Conservation (phyloP, 139 green algal species). For the Yamagishiella unicocca region DNA sequence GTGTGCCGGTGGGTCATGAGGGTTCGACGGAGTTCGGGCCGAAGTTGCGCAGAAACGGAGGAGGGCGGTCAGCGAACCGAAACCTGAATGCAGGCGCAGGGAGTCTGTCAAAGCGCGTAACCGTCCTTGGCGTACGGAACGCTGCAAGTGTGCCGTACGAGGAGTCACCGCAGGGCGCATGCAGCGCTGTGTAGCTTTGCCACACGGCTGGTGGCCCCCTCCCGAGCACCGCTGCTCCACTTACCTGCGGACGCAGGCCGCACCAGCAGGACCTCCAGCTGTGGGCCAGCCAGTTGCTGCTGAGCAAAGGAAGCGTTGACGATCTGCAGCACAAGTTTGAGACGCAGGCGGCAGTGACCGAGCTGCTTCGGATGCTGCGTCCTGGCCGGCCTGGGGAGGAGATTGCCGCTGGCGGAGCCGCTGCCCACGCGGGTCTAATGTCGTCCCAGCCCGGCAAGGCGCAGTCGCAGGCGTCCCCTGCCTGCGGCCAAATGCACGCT, state of each 20-base stretch:
- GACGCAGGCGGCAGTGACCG: conserved; percentile 57
- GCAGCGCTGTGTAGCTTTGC: no score
- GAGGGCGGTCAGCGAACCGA: no score
- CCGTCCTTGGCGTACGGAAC: no score
- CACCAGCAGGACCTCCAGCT: conserved; percentile 64
- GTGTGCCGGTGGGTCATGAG: no score
- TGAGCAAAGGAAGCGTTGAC: conserved; percentile 56
- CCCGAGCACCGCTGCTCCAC: no score
- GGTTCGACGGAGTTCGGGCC: no score
- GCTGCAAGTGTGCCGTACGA: no score
- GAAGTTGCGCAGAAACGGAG: no score
- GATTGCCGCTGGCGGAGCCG: not conserved
- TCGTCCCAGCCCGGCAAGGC: not conserved
- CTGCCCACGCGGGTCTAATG: not conserved
- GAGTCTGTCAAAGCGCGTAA: no score
- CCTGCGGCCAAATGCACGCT: not conserved
- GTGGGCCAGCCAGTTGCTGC: conserved; percentile 70
- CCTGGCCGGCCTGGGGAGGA: conserved; percentile 36
- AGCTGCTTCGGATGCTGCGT: conserved; percentile 63
- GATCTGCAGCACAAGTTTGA: conserved; percentile 63
- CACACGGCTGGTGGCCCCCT: no score
- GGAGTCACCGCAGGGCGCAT: no score
- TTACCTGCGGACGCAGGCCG: conserved; percentile 42
- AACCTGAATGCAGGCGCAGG: no score
- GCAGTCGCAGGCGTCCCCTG: not conserved